Base-by-base conservation (phyloP, 2,329 filamentous ascomycete species). In the Ophiostoma australiae region DNA sequence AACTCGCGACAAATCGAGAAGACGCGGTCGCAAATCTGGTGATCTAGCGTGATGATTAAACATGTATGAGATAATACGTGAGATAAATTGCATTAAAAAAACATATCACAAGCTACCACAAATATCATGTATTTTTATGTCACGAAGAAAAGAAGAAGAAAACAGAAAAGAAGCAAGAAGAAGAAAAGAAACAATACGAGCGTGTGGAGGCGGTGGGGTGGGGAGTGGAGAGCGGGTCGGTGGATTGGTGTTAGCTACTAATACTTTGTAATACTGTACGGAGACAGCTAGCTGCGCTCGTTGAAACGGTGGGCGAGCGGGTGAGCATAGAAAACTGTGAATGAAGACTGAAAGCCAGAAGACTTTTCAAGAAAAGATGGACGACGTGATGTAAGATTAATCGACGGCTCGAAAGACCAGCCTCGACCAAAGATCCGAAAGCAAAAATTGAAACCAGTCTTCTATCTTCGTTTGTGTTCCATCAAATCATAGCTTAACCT, bases 41-140 rank as follows among this genome's bases (percentile, higher is more conserved):
- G 55, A 61, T 61, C 55, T 61, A 61, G 55, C 55, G 55, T 61
- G 52, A 58, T 58, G 52, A 48, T 48, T 48, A 48, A 48, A 48
- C 44, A 48, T 20, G 44, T 44, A 44, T 44, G 5, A n/a, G 8
- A 23, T 23, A 23, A 55, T 48, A 17, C 2, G 5, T 17, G 13
- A 48, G 5, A 23, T 23, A n/a, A 55, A 23, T 55, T 23, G 11
- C n/a, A 23, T n/a, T 55, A 23, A 55, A 48, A 48, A 48, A 5
- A 20, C 7, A 48, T 2, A 39, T 11, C 37, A 31, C 13, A 52
- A 20, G 44, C 13, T 17, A 52, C 20, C 17, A 52, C 17, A 52
- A 23, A 23, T 20, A 23, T 55, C n/a, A 23, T 41, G 37, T 39
- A 52, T n/a, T 52, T 23, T 8, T 52, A 55, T 23, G 23, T 23